Conservation (phyloP, 495 filamentous ascomycete species). For the Hypoxylon cercidicola region DNA sequence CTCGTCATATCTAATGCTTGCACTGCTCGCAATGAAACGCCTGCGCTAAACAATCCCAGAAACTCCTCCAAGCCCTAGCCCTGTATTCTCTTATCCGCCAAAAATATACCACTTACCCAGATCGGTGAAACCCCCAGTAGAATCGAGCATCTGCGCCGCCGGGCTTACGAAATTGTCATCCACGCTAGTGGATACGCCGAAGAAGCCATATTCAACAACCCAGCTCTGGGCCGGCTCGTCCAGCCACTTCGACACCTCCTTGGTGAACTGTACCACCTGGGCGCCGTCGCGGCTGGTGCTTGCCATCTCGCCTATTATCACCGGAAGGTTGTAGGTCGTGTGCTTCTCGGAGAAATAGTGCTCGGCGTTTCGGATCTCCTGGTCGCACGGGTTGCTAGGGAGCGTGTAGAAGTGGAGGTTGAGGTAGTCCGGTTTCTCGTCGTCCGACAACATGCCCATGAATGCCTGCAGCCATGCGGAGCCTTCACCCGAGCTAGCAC, state of each 20-base stretch:
- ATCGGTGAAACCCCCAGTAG: slow-evolving; percentile 48
- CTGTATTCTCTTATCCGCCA: slow-evolving; percentile 12
- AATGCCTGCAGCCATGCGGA: slow-evolving; percentile 52
- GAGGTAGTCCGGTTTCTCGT: slow-evolving; percentile 52
- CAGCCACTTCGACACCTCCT: slow-evolving; percentile 52
- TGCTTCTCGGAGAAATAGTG: slow-evolving; percentile 38
- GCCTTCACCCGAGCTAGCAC: slow-evolving; percentile 46
- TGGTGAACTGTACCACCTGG: slow-evolving; percentile 51
- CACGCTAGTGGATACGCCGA: slow-evolving; percentile 50
- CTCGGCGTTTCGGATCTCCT: slow-evolving; percentile 45
- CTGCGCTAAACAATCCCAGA: slow-evolving; percentile 10
- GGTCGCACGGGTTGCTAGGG: slow-evolving; percentile 37
- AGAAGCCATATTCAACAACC: slow-evolving; percentile 56
- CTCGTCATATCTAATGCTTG: too few species aligned
- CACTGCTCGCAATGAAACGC: slow-evolving; percentile 9
- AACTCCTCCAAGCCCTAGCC: slow-evolving; percentile 38
- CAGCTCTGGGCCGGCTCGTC: slow-evolving; percentile 45
- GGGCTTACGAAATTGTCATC: slow-evolving; percentile 55
- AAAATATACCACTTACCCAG: slow-evolving; percentile 51
- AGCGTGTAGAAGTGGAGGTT: slow-evolving; percentile 58
- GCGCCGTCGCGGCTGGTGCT: slow-evolving; percentile 45
- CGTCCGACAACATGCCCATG: slow-evolving; percentile 44
- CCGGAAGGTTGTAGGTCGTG: slow-evolving; percentile 41
- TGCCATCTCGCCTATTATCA: slow-evolving; percentile 55
- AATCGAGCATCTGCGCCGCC: slow-evolving; percentile 54